phyloP scores from a whole-genome alignment of 345 rosid genomes.

The Ceriops decandra region DNA sequence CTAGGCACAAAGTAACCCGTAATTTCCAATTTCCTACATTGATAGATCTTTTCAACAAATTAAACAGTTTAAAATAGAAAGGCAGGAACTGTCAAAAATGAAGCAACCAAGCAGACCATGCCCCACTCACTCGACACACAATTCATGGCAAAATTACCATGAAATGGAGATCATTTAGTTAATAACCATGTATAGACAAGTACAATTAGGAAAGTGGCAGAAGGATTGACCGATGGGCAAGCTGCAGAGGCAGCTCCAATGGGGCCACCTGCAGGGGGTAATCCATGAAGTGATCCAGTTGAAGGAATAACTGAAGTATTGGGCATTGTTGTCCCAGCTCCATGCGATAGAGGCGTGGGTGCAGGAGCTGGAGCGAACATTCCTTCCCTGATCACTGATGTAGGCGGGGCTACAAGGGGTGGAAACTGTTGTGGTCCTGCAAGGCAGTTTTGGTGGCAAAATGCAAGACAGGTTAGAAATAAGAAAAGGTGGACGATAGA shows the following conservation, averaged over 20 bases:
- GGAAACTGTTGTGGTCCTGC: conserved; percentile 76
- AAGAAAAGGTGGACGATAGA: neutral
- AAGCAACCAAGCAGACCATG: conserved; percentile 18
- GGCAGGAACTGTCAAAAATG: conserved; percentile 9
- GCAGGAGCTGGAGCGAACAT: conserved; percentile 51
- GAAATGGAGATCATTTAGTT: conserved; percentile 25
- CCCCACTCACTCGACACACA: conserved; percentile 8
- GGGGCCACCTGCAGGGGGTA: conserved; percentile 55
- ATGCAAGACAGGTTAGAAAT: conserved; percentile 1
- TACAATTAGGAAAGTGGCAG: conserved; percentile 17
- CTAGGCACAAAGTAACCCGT: neutral
- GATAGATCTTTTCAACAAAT: conserved; percentile 12
- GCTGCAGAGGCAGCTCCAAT: conserved; percentile 50
- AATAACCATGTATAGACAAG: conserved; percentile 22
- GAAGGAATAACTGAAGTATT: conserved; percentile 44
- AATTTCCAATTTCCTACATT: neutral
- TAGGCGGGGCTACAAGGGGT: conserved; percentile 74
- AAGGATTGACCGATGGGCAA: conserved; percentile 32
- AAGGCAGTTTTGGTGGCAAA: conserved; percentile 21
- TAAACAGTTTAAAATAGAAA: conserved; percentile 19
- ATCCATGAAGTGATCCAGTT: conserved; percentile 55
- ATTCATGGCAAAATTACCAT: conserved; percentile 26
- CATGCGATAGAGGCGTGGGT: conserved; percentile 46
- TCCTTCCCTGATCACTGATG: conserved; percentile 47
- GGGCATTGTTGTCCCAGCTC: conserved; percentile 43